A percentile compares a stretch with the other conserved stretches of the same genome.
These are phyloP conservation scores for Talaromyces sp. DNA, from an alignment of 2,329 filamentous ascomycete genomes.

Conservation along the genomic window DNA sequence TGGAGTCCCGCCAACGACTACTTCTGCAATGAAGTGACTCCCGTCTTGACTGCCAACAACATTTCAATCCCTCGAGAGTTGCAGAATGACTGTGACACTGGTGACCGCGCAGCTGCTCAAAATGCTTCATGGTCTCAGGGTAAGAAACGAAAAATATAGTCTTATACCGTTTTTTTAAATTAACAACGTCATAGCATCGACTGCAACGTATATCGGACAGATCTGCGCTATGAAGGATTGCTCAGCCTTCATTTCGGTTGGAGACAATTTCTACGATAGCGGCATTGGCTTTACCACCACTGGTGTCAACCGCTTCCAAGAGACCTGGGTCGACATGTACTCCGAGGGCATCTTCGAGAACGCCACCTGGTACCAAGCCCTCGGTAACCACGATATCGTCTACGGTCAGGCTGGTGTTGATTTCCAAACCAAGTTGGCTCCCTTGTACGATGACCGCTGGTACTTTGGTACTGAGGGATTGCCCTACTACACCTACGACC, in stretches of 20 bases:
- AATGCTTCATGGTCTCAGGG: conserved; percentile 25
- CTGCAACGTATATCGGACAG: conserved; percentile 24
- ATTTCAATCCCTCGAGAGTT: conserved; percentile 23
- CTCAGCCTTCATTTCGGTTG: conserved; percentile 25
- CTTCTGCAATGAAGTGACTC: conserved; percentile 24
- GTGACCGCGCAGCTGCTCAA: conserved; percentile 21
- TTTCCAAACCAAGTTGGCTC: conserved; percentile 26
- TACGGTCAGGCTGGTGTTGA: conserved; percentile 25
- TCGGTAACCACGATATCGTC: conserved; percentile 28
- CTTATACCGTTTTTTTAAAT: neutral
- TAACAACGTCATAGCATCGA: conserved; percentile 19
- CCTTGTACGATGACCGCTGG: conserved; percentile 26
- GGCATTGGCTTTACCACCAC: conserved; percentile 26
- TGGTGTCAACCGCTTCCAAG: conserved; percentile 25
- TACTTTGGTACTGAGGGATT: conserved; percentile 24
- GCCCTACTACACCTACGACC: conserved; percentile 25
- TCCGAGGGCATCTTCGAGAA: conserved; percentile 21
- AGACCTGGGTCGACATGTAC: conserved; percentile 25
- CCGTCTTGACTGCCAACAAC: conserved; percentile 18
- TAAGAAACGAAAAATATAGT: neutral
- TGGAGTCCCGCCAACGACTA: conserved; percentile 24
- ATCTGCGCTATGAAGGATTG: conserved; percentile 26
- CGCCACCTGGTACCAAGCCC: conserved; percentile 25
- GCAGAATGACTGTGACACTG: conserved; percentile 26
- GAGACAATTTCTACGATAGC: conserved; percentile 29